Conservation (phyloP, 176 grass and related monocot genomes). For the Neostapfia colusana region DNA sequence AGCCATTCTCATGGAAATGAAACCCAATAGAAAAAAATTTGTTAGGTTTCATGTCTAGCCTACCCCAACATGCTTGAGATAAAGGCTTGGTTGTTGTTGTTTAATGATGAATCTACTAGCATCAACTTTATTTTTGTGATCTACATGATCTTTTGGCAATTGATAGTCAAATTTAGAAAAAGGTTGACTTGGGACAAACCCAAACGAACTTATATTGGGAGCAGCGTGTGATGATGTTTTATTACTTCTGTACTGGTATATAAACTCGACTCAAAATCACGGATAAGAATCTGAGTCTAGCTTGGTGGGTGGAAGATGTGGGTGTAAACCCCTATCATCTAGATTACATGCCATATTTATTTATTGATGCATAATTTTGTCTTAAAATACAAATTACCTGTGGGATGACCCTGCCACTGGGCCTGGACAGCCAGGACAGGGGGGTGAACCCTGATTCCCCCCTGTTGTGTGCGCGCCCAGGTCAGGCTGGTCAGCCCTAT, state of each 20-base stretch:
- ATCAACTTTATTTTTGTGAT: not conserved
- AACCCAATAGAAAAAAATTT: too few relatives aligned
- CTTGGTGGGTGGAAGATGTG: not conserved
- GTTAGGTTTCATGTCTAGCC: too few relatives aligned
- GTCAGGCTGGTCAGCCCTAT: too few relatives aligned
- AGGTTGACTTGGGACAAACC: not conserved
- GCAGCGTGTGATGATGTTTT: not conserved
- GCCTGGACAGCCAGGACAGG: too few relatives aligned
- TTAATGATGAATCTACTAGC: not conserved
- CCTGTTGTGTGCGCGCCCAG: too few relatives aligned
- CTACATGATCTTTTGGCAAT: not conserved
- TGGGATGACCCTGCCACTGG: too few relatives aligned
- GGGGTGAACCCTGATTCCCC: too few relatives aligned
- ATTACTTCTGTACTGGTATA: not conserved
- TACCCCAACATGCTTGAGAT: too few relatives aligned
- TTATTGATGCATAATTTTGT: not conserved
- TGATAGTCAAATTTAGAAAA: not conserved
- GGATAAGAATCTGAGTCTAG: not conserved
- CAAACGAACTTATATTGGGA: not conserved
- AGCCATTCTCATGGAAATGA: too few relatives aligned
- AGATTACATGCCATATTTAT: not conserved
- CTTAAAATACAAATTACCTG: slow-evolving; percentile 6
- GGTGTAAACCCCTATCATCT: not conserved
- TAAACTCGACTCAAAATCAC: not conserved
- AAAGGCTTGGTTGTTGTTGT: too few relatives aligned